phyloP scores from a whole-genome alignment of 768 basidiomycete genomes.

The Pulveroboletus frians region DNA sequence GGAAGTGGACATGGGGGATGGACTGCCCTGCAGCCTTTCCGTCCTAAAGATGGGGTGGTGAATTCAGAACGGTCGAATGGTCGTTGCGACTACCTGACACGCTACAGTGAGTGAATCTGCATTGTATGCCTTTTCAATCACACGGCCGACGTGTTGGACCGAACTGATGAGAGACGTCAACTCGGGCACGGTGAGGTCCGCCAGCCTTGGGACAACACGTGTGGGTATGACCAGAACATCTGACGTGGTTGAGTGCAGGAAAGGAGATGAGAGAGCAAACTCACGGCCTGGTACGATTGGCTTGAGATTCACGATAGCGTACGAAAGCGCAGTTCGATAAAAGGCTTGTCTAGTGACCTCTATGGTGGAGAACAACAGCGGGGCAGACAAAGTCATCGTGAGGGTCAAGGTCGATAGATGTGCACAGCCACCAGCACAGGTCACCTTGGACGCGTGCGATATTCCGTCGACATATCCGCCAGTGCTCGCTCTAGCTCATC shows the following conservation, averaged over 20 bases:
- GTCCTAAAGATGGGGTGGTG: constrained; percentile 49
- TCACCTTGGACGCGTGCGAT: constrained; percentile 2
- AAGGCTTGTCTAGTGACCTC: constrained; percentile 77
- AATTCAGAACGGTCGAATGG: neutral
- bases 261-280: constrained; percentile 27
- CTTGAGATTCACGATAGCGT: constrained; percentile 91
- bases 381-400: constrained; percentile 12
- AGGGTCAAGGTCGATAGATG: neutral
- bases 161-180: constrained; percentile 74
- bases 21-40: constrained; percentile 81
- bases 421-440: constrained; percentile 19
- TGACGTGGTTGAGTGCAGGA: constrained; percentile 21
- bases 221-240: constrained; percentile 62
- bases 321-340: constrained; percentile 61
- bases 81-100: constrained; percentile 60
- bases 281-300: constrained; percentile 92
- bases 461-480: constrained; percentile 11
- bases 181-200: constrained; percentile 59
- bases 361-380: constrained; percentile 69
- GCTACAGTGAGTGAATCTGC: constrained; percentile 85
- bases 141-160: constrained; percentile 71
- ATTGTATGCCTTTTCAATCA: constrained; percentile 76
- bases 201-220: constrained; percentile 49
- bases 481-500: neutral
- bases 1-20: constrained; percentile 84